phyloP scores from a whole-genome alignment of 73 alveolate genomes.

The Uronychia setigera region DNA sequence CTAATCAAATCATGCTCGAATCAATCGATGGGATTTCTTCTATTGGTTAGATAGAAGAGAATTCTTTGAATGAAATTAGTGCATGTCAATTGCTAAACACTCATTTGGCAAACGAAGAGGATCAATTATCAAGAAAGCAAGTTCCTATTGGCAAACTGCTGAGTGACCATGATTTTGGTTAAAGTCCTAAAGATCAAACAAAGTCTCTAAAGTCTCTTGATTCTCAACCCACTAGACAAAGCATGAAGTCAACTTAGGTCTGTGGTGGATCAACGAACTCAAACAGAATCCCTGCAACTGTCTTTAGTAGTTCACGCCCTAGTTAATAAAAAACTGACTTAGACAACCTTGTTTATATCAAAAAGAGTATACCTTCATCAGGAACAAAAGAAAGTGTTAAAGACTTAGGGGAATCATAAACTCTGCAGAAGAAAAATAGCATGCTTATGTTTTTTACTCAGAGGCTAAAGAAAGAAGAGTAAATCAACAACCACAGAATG shows the following conservation, averaged over 20 bases:
- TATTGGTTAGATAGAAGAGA: neutral
- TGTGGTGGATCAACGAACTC: neutral
- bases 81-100: neutral
- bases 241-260: neutral
- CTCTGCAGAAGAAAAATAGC: too few species aligned
- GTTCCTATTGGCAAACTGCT: too few species aligned
- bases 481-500: neutral
- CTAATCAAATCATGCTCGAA: neutral
- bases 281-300: too few species aligned
- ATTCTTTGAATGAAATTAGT: too few species aligned
- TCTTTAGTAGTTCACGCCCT: too few species aligned
- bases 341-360: neutral
- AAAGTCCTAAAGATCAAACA: neutral
- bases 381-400: neutral
- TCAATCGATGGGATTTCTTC: neutral
- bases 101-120: neutral
- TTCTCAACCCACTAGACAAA: neutral
- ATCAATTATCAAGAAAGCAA: neutral
- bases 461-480: neutral
- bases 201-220: neutral
- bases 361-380: neutral
- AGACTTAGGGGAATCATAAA: neutral
- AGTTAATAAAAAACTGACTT: neutral
- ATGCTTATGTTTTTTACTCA: neutral
- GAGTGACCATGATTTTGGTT: too few species aligned